Conservation (phyloP, 768 basidiomycete species). For the Lactarius akahatsu region DNA sequence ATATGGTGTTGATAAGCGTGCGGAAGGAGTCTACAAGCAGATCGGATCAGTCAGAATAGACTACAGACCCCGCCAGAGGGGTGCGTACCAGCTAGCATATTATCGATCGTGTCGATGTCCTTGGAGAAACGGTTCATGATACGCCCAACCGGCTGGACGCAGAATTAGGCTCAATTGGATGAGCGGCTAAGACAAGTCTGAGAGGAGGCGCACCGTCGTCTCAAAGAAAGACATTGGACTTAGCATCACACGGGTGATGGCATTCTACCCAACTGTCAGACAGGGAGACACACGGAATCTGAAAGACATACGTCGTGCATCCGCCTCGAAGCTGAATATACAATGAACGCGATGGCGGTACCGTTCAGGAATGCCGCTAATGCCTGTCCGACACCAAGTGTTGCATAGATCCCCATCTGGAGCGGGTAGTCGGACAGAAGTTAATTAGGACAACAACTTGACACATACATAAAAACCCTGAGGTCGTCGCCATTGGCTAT, state of each 20-base stretch:
- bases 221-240: slow-evolving; percentile 93
- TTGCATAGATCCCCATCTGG: slow-evolving; percentile 82
- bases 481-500: slow-evolving; percentile 55
- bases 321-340: slow-evolving; percentile 72
- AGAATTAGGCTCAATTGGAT: slow-evolving; percentile 9
- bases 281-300: neutral
- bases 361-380: slow-evolving; percentile 69
- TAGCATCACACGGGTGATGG: slow-evolving; percentile 69
- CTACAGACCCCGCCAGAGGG: neutral
- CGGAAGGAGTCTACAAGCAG: slow-evolving; percentile 60
- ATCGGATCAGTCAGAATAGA: slow-evolving; percentile 6
- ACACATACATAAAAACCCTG: slow-evolving; percentile 69
- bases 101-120: slow-evolving; percentile 82
- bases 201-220: slow-evolving; percentile 54
- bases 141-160: slow-evolving; percentile 66
- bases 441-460: neutral
- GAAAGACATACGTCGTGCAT: slow-evolving; percentile 53
- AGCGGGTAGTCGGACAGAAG: neutral
- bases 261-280: slow-evolving; percentile 40
- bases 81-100: slow-evolving; percentile 54
- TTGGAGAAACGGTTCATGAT: slow-evolving; percentile 92
- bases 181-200: slow-evolving; percentile 9
- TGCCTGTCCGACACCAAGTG: slow-evolving; percentile 69
- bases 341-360: slow-evolving; percentile 58
- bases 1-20: slow-evolving; percentile 63